Evolutionary conservation across 306 rosid species (phyloP), one percentile per base, ranked within the genome.

Genomic region (Malus sylvestris): DNA sequence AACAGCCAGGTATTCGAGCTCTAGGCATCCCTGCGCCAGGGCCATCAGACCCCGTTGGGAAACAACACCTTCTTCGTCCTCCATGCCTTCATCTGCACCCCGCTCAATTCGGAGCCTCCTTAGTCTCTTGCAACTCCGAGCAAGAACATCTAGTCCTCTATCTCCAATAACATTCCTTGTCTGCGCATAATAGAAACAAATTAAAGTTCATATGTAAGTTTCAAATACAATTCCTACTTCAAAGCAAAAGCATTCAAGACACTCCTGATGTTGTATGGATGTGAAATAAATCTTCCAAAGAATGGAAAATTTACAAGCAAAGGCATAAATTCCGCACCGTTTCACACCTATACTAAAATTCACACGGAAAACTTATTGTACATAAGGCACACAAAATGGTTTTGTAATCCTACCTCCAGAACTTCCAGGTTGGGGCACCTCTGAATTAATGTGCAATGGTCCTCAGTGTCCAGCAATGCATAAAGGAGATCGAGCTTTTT

Each of bases 141-240:
- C 92, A 46, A 95, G 96, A 71, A 90, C 93, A 87, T 92, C 99
- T 77, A 95, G 75, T 70, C 99, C 99, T 86, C 91, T 88, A 78
- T 95, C 99, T 76, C 99, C 99, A 69, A 95, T 91, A 44, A 92
- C 99, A 76, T 95, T 91, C 85, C 99, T 89, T 44, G 97, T 85
- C 99, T 95, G 97, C 68, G 68, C 75, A 85, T 45, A 70, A 73
- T 16, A 81, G 81, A 80, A 76, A 27, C 49, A 55, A 3, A 68
- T 55, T 30, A 74, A 45, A 60, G 63, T 25, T 73, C 53, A 77
- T 20, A 74, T 40, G 13, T 35, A 79, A 23, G 74, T 67, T 70
- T 67, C 81, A 71, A 62, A 68, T 20, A 29, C 30, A 52, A 75
- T 12, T 78, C 44, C 27, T 19, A 13, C 70, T 81, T 40, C 59